phyloP scores from a whole-genome alignment of 805 yeast species.

The Candida germanica region DNA sequence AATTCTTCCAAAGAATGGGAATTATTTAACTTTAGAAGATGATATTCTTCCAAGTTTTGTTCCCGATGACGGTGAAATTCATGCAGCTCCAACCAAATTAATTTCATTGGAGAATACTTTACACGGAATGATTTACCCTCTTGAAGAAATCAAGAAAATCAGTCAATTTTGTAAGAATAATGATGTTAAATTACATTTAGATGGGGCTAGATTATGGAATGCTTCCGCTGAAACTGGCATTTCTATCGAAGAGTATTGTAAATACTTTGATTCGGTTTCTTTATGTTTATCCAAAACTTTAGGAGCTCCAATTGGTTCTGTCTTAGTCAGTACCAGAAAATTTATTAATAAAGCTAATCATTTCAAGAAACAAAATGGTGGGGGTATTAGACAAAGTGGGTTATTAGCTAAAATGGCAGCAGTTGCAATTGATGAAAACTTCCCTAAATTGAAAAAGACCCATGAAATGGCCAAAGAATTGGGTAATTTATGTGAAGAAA shows the following conservation, averaged over 20 bases:
- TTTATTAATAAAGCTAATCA: constrained; percentile 73
- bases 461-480: constrained; percentile 53
- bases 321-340: constrained; percentile 64
- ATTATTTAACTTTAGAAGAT: constrained; percentile 77
- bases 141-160: constrained; percentile 72
- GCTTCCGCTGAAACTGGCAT: constrained; percentile 77
- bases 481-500: constrained; percentile 48
- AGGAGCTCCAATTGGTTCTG: constrained; percentile 93
- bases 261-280: constrained; percentile 82
- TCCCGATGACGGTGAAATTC: constrained; percentile 79
- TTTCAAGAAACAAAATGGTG: constrained; percentile 89
- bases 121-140: constrained; percentile 78
- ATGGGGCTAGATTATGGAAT: constrained; percentile 95
- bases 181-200: constrained; percentile 69
- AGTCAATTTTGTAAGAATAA: constrained; percentile 64
- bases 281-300: constrained; percentile 84
- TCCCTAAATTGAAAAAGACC: constrained; percentile 50
- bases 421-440: constrained; percentile 72
- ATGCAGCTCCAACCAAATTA: constrained; percentile 82
- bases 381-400: constrained; percentile 90
- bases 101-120: constrained; percentile 85
- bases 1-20: constrained; percentile 72
- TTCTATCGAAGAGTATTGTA: constrained; percentile 66
- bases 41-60: constrained; percentile 63
- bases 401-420: constrained; percentile 76